Evolutionary conservation across 805 yeast species (phyloP).

Genomic region (Kazachstania psychrophila): DNA sequence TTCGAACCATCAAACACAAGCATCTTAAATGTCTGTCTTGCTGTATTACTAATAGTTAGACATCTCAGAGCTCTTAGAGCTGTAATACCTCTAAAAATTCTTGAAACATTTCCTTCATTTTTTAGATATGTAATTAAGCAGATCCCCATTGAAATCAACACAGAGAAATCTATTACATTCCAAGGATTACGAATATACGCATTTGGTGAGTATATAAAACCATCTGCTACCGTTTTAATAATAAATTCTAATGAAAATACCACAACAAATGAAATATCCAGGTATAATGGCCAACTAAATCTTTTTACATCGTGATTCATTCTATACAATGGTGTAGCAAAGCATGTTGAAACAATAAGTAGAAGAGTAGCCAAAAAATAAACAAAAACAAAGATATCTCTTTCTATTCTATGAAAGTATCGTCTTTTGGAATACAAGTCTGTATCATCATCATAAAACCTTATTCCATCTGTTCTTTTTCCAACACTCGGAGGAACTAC

Average conservation of each 20-base stretch:
- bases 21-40: constrained; percentile 67
- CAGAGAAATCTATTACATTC: constrained; percentile 73
- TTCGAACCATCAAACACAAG: constrained; percentile 73
- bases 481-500: constrained; percentile 68
- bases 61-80: constrained; percentile 81
- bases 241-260: constrained; percentile 63
- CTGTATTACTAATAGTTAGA: constrained; percentile 65
- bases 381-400: constrained; percentile 39
- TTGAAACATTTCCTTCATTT: constrained; percentile 45
- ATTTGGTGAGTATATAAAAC: constrained; percentile 69
- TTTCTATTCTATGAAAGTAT: constrained; percentile 32
- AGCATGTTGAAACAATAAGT: constrained; percentile 67
- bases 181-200: constrained; percentile 73
- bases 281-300: constrained; percentile 53
- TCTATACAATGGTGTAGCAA: constrained; percentile 68
- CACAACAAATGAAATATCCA: constrained; percentile 51
- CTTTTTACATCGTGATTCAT: constrained; percentile 26
- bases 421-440: constrained; percentile 44
- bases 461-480: constrained; percentile 56
- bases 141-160: constrained; percentile 69
- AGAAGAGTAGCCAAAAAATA: constrained; percentile 58
- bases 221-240: constrained; percentile 80
- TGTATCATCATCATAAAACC: constrained; percentile 25
- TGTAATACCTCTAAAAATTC: constrained; percentile 70
- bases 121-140: constrained; percentile 52